Conservation (phyloP, 148 eudicot species). For the Amaranthus cruentus region DNA sequence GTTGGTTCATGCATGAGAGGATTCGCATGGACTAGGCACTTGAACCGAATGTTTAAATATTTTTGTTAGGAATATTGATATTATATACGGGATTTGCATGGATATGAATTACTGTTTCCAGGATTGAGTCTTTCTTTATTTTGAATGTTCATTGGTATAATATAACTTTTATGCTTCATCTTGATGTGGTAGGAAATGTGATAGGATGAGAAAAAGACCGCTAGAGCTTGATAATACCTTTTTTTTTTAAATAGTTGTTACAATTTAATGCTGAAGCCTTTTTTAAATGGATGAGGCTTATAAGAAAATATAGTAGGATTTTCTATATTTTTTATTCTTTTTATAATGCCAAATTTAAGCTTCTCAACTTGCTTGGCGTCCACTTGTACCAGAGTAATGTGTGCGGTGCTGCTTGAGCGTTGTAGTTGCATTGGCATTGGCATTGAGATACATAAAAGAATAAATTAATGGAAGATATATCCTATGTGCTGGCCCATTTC, state of each 20-base stretch:
- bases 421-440: neutral
- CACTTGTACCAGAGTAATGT: neutral
- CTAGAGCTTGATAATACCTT: no score
- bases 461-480: neutral
- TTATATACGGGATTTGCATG: neutral
- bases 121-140: no score
- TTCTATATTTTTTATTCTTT: neutral
- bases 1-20: no score
- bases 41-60: no score
- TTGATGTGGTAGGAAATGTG: no score
- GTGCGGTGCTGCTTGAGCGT: neutral
- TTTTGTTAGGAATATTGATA: neutral
- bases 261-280: neutral
- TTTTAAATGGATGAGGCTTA: neutral
- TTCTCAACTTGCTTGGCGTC: neutral
- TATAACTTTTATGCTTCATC: no score
- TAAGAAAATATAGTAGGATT: neutral
- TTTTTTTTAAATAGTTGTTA: no score
- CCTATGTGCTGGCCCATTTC: neutral
- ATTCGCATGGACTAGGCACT: no score
- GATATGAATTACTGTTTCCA: neutral
- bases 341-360: no score
- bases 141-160: no score
- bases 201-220: no score
- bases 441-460: neutral